Conservation (phyloP, 176 grass and related monocot species). For the Zoysia japonica region DNA sequence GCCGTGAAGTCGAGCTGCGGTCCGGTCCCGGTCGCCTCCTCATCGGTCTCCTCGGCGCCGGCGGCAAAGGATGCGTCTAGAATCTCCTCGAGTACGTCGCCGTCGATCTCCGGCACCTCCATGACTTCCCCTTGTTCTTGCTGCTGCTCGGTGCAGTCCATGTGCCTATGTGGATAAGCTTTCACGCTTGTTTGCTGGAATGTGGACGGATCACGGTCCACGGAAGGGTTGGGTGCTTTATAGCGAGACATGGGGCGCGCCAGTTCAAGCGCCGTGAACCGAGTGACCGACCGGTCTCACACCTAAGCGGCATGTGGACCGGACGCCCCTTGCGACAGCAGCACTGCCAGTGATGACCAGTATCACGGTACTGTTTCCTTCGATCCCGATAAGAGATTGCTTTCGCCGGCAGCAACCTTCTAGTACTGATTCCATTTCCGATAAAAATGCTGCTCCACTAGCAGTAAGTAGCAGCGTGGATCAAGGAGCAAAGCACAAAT, state of each 20-base stretch:
- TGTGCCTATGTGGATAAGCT: not conserved
- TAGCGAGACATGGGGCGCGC: conserved; percentile 33
- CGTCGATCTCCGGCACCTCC: conserved; percentile 52
- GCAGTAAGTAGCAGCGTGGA: not conserved
- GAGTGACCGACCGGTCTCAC: conserved; percentile 32
- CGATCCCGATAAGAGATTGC: conserved; percentile 5
- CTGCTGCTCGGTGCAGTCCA: conserved; percentile 13
- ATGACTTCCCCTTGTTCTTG: conserved; percentile 6
- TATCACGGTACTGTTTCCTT: not conserved
- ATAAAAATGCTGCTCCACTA: not conserved
- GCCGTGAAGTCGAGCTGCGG: conserved; percentile 11
- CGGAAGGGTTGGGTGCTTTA: not conserved
- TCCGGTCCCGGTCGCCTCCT: not conserved
- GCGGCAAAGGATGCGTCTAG: conserved; percentile 34
- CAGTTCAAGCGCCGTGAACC: conserved; percentile 27
- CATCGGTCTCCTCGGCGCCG: not conserved
- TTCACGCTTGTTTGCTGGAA: not conserved
- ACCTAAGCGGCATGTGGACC: conserved; percentile 35
- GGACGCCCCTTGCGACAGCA: not conserved
- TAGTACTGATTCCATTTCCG: too few species aligned
- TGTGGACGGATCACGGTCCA: not conserved
- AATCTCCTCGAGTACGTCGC: conserved; percentile 50
- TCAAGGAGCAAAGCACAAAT: not conserved
- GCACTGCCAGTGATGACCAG: conserved; percentile 13
- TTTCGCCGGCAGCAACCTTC: conserved; percentile 22